Percentiles rank a stretch among this genome's conserved stretches.
Conservation (phyloP, 1,284 basidiomycete genomes). For the Cystobasidium slooffiae region DNA sequence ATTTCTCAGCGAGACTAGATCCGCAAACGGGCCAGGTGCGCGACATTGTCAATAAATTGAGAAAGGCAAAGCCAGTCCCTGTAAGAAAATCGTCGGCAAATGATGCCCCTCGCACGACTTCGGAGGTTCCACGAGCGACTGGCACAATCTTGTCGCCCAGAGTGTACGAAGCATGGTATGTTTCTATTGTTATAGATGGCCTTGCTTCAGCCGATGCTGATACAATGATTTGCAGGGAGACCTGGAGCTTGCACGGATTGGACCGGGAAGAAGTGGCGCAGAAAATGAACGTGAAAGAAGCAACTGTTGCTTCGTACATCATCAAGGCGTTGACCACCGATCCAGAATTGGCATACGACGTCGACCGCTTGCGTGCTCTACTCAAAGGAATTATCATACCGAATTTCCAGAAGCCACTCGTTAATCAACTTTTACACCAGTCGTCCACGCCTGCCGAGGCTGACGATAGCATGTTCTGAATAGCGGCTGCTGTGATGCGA, state of each 20-base stretch:
- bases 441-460: no score
- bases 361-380: slow-evolving; percentile 6
- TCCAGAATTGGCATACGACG: slow-evolving; percentile 18
- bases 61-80: background rate
- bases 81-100: no score
- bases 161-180: slow-evolving; percentile 29
- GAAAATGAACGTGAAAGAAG: slow-evolving; percentile 24
- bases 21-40: background rate
- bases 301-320: slow-evolving; percentile 19
- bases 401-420: background rate
- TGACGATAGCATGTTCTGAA: no score
- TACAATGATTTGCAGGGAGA: background rate
- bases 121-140: background rate
- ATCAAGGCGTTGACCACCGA: slow-evolving; percentile 22
- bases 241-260: slow-evolving; percentile 10
- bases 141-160: slow-evolving; percentile 17
- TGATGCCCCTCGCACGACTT: background rate
- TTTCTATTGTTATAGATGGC: background rate
- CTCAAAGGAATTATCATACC: background rate
- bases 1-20: background rate
- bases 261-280: slow-evolving; percentile 8
- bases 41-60: background rate
- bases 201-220: background rate
- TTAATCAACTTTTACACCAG: background rate
- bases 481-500: background rate